Evolutionary conservation across 1,284 basidiomycete species (phyloP).

Genomic region (Ustilago trichophora): DNA sequence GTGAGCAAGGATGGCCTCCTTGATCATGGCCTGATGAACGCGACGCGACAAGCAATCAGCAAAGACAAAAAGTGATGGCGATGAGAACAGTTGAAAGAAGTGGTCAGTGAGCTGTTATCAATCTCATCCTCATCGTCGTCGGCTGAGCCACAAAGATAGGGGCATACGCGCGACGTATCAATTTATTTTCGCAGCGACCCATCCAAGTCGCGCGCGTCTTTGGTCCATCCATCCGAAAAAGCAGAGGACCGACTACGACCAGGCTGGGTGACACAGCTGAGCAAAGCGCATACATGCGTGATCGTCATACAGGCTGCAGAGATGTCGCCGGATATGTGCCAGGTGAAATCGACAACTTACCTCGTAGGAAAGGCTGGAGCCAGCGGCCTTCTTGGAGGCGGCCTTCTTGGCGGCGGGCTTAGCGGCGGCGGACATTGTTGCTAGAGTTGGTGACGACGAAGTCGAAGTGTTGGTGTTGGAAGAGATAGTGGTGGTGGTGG

Average conservation of each 20-base stretch:
- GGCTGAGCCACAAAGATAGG: constrained; percentile 6
- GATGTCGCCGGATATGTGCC: neutral
- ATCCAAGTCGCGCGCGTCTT: constrained; percentile 19
- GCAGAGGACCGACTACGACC: too few species aligned
- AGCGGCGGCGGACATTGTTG: constrained; percentile 51
- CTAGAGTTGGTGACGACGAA: constrained; percentile 20
- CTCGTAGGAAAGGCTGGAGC: constrained; percentile 53
- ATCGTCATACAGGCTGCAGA: neutral
- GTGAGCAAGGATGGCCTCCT: constrained; percentile 80
- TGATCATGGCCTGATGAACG: constrained; percentile 59
- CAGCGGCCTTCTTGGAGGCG: constrained; percentile 53
- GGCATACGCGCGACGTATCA: constrained; percentile 6
- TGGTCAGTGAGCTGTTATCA: constrained; percentile 15
- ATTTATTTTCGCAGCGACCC: constrained; percentile 13
- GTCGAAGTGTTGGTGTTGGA: constrained; percentile 33
- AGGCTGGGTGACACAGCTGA: neutral
- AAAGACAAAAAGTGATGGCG: neutral
- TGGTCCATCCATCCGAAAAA: constrained; percentile 30
- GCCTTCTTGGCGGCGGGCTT: constrained; percentile 57
- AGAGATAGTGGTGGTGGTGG: constrained; percentile 12
- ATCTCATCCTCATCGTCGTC: neutral
- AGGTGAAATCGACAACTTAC: constrained; percentile 16
- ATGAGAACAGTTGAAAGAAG: neutral
- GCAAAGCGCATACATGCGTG: constrained; percentile 4
- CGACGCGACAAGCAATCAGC: constrained; percentile 23